Evolutionary conservation across 116 monocot genomes (phyloP).

Genomic region (Iris pallida): DNA sequence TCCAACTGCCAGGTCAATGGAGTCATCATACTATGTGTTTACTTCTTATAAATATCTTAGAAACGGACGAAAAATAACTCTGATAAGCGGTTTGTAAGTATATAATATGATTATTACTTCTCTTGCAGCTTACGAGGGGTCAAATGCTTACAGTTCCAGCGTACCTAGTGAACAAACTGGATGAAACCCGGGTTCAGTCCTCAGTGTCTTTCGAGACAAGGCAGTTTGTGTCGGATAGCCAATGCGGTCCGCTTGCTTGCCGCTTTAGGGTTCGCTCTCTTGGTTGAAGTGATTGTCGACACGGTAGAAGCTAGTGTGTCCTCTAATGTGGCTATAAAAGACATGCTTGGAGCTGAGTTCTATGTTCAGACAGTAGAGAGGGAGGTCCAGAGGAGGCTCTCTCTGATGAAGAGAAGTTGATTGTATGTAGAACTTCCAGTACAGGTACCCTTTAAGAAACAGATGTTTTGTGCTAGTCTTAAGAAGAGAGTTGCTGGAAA

Average conservation of each 20-base stretch:
- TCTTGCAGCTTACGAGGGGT: constrained; percentile 80
- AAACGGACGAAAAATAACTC: too few relatives aligned
- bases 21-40: too few relatives aligned
- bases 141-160: constrained; percentile 74
- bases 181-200: constrained; percentile 13
- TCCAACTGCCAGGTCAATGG: too few relatives aligned
- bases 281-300: constrained; percentile 55
- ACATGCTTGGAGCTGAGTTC: constrained; percentile 87
- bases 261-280: constrained; percentile 64
- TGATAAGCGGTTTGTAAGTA: too few relatives aligned
- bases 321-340: constrained; percentile 46
- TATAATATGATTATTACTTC: background rate
- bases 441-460: too few relatives aligned
- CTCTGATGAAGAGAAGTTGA: constrained; percentile 30
- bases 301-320: constrained; percentile 51
- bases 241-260: constrained; percentile 80
- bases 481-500: too few relatives aligned
- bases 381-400: constrained; percentile 59
- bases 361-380: constrained; percentile 80
- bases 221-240: constrained; percentile 69
- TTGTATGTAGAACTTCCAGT: background rate
- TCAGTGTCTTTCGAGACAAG: constrained; percentile 51
- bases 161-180: constrained; percentile 46
- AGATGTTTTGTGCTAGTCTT: too few relatives aligned
- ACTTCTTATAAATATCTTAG: too few relatives aligned